These are phyloP conservation scores for Aaosphaeria arxii DNA, from an alignment of 2,329 filamentous ascomycete species.

Conservation along the genomic window DNA sequence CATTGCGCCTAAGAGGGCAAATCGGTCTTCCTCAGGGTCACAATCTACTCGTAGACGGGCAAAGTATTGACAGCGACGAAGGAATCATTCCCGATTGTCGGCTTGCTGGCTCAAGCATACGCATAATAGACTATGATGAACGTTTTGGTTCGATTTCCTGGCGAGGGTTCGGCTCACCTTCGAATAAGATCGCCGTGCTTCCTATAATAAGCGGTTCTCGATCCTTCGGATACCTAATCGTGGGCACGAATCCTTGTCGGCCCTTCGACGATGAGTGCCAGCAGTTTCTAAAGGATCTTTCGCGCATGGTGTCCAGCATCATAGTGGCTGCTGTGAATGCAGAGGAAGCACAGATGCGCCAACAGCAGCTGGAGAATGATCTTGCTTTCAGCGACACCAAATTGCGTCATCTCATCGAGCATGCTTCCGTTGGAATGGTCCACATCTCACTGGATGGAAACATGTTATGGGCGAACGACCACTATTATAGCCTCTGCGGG, in stretches of 20 bases:
- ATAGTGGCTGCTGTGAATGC: conserved; percentile 19
- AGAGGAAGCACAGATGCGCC: conserved; percentile 18
- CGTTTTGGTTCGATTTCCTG: conserved; percentile 27
- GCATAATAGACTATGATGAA: conserved; percentile 25
- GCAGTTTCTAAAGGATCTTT: conserved; percentile 31
- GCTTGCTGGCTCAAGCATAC: conserved; percentile 16
- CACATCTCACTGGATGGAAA: conserved; percentile 26
- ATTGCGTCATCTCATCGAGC: conserved; percentile 32
- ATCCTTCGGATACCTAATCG: conserved; percentile 27
- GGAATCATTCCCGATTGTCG: conserved; percentile 28
- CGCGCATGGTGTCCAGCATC: conserved; percentile 29
- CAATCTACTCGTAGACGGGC: conserved; percentile 18
- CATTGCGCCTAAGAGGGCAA: conserved; percentile 20
- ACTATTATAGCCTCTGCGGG: conserved; percentile 30
- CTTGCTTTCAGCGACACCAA: conserved; percentile 33
- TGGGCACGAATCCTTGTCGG: conserved; percentile 36
- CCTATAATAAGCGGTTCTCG: conserved; percentile 20
- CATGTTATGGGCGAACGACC: conserved; percentile 34
- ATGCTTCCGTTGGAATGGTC: conserved; percentile 34
- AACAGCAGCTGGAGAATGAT: conserved; percentile 31
- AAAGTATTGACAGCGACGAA: conserved; percentile 17
- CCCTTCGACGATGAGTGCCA: conserved; percentile 27
- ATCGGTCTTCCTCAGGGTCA: conserved; percentile 27
- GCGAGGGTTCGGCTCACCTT: conserved; percentile 24
- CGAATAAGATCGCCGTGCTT: conserved; percentile 22